A percentile compares a stretch with the other conserved stretches of the same genome.
Conservation (phyloP, 164 flowering plant species). For the Chimonanthus salicifolius region DNA sequence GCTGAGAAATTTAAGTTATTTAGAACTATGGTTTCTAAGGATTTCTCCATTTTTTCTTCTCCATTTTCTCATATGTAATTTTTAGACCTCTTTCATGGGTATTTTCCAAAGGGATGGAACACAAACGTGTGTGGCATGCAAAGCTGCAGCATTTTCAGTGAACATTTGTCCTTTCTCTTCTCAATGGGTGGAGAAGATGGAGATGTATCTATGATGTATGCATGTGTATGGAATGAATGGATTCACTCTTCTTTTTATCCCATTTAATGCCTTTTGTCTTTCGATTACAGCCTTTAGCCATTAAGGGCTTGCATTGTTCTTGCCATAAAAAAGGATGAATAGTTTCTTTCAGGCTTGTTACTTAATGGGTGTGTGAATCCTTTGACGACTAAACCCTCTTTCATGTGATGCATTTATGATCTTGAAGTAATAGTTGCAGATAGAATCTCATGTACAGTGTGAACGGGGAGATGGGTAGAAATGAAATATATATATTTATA, state of each 20-base stretch:
- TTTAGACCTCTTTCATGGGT: not conserved
- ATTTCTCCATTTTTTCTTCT: not conserved
- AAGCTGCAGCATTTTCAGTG: constrained; percentile 8
- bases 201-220: not conserved
- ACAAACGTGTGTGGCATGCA: constrained; percentile 29
- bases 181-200: not conserved
- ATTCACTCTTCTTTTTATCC: constrained; percentile 8
- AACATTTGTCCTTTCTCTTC: constrained; percentile 21
- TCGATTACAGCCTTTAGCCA: not conserved
- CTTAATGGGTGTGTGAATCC: not conserved
- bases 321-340: not conserved
- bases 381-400: not conserved
- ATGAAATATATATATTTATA: too few species aligned
- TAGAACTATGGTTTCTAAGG: not conserved
- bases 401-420: constrained; percentile 2
- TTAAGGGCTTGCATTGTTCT: not conserved
- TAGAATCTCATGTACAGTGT: not conserved
- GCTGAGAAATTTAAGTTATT: not conserved
- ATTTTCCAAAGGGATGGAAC: constrained; percentile 10
- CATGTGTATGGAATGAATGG: constrained; percentile 14
- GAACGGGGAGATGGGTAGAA: not conserved
- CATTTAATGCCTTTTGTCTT: not conserved
- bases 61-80: not conserved
- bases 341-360: not conserved
- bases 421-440: not conserved